A percentile compares a stretch with the other conserved stretches of the same genome.
Conservation (phyloP, 2,329 filamentous ascomycete genomes). For the Ophiostoma quercus region DNA sequence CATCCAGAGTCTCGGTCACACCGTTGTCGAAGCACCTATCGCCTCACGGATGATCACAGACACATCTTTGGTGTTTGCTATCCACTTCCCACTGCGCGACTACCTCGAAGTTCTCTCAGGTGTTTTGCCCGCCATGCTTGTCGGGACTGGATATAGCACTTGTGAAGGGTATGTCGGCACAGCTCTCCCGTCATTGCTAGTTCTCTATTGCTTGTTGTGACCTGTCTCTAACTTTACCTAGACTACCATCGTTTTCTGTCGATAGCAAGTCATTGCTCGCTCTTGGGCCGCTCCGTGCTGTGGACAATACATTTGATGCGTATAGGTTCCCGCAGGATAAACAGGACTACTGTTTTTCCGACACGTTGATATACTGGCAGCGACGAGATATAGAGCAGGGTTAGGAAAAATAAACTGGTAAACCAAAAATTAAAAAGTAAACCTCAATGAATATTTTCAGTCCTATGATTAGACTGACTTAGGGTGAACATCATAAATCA, state of each 20-base stretch:
- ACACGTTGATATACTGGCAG: conserved; percentile 40
- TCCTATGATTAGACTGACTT: no score
- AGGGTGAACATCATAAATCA: no score
- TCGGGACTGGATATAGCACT: conserved; percentile 51
- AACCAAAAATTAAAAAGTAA: no score
- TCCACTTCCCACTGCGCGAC: conserved; percentile 54
- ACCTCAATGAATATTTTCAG: no score
- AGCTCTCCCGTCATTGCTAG: neutral
- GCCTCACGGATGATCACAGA: conserved; percentile 48
- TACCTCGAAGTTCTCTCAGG: conserved; percentile 48
- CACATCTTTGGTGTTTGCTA: conserved; percentile 53
- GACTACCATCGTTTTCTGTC: conserved; percentile 20
- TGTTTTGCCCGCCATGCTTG: conserved; percentile 47
- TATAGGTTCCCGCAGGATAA: conserved; percentile 39
- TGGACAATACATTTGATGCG: conserved; percentile 31
- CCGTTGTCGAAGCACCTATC: conserved; percentile 46
- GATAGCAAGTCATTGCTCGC: neutral
- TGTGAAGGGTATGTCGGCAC: conserved; percentile 45
- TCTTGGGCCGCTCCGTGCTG: conserved; percentile 15
- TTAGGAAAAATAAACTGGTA: no score
- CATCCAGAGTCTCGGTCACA: conserved; percentile 50
- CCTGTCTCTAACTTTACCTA: neutral
- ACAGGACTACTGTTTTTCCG: conserved; percentile 38
- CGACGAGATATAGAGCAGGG: neutral
- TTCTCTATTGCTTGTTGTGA: neutral